Base-by-base conservation (phyloP, 1,284 basidiomycete genomes). In the Cryptococcus jaspeensis region DNA sequence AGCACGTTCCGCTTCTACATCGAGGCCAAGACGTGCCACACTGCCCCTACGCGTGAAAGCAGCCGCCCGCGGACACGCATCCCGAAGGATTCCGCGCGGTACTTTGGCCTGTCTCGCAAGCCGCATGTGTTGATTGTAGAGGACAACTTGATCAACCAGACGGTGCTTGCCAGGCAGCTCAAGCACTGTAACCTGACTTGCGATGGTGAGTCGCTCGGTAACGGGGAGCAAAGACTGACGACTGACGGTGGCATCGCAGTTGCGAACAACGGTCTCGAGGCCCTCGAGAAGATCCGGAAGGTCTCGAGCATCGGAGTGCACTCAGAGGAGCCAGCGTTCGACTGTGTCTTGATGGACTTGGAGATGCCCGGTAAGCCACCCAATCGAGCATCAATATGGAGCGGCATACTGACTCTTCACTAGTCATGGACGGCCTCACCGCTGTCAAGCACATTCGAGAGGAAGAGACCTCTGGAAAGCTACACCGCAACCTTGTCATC, bases 1-100 rank as follows among this genome's bases (percentile, higher is more conserved):
- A 68, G 62, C 56, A 94, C 74, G 0, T 78, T 78, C 67, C 66
- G 73, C 16, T 78, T 77, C 64, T 78, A 67, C 63, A 69, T 78
- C 48, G 55, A 67, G 42, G 62, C 70, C 3, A 52, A 59, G 13
- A 67, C 68, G 0, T 56, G 57, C 25, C 54, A 59, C 32, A 60
- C 61, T 1, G 37, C 48, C 22, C 42, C 9, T 23, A 8, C 28
- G 32, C 18, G 35, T 15, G 48, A 9, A 20, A 23, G 18, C 41
- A 50, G 15, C 13, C 18, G 22, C 22, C 20, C 39, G n/a, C 37
- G 37, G 16, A 20, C 48, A 5, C n/a, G 18, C 4, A 37, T 39
- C 5, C 16, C 37, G 35, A 45, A 61, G 37, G 35, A 54, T 44
- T 12, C 48, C 28, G 43, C 57, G 16, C 38, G 41, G 47, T 47